These are phyloP conservation scores for Hymenoscyphus scutula DNA, from an alignment of 2,329 filamentous ascomycete species.

Conservation along the genomic window DNA sequence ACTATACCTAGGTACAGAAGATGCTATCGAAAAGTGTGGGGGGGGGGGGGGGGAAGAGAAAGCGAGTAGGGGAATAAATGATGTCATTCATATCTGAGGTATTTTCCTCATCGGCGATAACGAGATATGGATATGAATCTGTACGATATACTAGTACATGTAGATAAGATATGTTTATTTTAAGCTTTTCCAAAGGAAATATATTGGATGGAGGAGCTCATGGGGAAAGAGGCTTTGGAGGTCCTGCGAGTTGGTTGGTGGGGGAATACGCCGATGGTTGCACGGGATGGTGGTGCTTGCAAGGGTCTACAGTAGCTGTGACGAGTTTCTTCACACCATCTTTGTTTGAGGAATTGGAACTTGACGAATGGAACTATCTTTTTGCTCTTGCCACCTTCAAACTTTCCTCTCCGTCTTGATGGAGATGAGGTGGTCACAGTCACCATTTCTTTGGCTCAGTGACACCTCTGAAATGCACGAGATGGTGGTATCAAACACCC, in stretches of 20 bases:
- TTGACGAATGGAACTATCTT: not conserved
- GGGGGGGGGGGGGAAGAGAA: not conserved
- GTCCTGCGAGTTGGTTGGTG: not conserved
- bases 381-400: not conserved
- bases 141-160: no score
- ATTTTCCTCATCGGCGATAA: not conserved
- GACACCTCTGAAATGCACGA: not conserved
- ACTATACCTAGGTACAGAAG: no score
- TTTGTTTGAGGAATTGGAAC: not conserved
- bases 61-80: not conserved
- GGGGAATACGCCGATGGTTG: not conserved
- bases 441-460: not conserved
- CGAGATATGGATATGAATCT: no score
- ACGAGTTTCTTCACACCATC: not conserved
- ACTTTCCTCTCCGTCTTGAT: not conserved
- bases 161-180: no score
- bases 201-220: no score
- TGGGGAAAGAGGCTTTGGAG: no score
- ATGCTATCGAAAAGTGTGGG: not conserved
- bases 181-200: no score
- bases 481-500: not conserved
- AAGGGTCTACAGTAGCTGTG: not conserved
- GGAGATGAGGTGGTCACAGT: not conserved
- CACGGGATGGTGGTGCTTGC: not conserved
- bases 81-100: slow-evolving; percentile 1